phyloP scores from a whole-genome alignment of 257 asterid genomes.

The Voacanga thouarsii region DNA sequence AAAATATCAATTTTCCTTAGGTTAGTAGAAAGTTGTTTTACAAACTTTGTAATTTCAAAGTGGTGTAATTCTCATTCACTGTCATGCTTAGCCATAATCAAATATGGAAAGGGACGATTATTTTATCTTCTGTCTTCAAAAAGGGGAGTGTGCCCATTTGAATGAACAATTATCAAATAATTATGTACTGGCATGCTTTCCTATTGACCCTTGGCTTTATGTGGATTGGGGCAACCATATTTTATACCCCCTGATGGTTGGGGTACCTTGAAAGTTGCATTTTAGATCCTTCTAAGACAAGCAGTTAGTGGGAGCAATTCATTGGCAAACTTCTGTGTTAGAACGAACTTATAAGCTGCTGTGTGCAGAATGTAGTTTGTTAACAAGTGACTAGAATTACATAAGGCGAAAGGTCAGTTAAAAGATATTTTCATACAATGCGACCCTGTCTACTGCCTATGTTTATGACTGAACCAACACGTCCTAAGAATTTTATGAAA shows the following conservation, averaged over 20 bases:
- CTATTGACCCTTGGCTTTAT: background rate
- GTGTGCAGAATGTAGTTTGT: background rate
- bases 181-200: background rate
- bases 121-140: background rate
- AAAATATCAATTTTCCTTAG: background rate
- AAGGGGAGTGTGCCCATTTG: background rate
- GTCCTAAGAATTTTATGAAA: no score
- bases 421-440: background rate
- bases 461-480: no score
- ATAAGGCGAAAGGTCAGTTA: background rate
- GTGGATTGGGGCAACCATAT: background rate
- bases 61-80: background rate
- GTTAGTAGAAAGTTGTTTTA: background rate
- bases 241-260: background rate
- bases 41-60: background rate
- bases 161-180: background rate
- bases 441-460: no score
- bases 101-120: background rate
- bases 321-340: background rate
- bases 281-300: no score
- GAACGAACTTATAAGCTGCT: no score
- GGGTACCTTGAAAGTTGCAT: no score
- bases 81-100: background rate
- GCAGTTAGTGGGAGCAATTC: background rate
- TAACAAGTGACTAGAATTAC: background rate